Percentiles rank a stretch among this genome's conserved stretches.
Evolutionary conservation across 2,329 filamentous ascomycete genomes (phyloP).

Genomic region (Hymenoscyphus linearis): DNA sequence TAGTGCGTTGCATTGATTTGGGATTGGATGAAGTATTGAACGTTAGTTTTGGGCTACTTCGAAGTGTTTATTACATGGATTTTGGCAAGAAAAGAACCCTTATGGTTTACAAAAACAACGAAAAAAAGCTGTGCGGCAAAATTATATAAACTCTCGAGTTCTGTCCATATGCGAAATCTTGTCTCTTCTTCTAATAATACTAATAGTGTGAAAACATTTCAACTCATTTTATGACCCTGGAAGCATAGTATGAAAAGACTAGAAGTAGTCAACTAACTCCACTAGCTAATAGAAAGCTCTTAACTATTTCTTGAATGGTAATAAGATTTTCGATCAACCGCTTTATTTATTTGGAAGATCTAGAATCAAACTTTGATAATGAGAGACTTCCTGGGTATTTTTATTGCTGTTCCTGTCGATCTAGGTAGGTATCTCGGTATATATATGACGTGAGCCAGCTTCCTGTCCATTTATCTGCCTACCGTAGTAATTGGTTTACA

Average conservation of each 20-base stretch:
- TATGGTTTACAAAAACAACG: not conserved
- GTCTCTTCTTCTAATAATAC: not conserved
- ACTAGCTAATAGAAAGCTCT: not conserved
- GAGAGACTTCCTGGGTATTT: too few relatives aligned
- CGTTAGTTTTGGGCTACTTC: not conserved
- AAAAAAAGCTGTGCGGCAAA: constrained; percentile 11
- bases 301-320: not conserved
- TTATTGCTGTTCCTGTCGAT: too few relatives aligned
- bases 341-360: too few relatives aligned
- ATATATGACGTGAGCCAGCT: too few relatives aligned
- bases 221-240: not conserved
- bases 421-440: too few relatives aligned
- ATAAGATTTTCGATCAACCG: too few relatives aligned
- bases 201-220: not conserved
- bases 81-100: not conserved
- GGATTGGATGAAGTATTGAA: not conserved
- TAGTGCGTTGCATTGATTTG: not conserved
- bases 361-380: too few relatives aligned
- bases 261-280: not conserved
- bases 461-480: too few relatives aligned
- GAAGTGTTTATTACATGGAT: not conserved
- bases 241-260: not conserved
- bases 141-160: not conserved
- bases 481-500: too few relatives aligned
- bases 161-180: not conserved